Conservation (phyloP, 257 asterid species). For the Capsicum chinense region DNA sequence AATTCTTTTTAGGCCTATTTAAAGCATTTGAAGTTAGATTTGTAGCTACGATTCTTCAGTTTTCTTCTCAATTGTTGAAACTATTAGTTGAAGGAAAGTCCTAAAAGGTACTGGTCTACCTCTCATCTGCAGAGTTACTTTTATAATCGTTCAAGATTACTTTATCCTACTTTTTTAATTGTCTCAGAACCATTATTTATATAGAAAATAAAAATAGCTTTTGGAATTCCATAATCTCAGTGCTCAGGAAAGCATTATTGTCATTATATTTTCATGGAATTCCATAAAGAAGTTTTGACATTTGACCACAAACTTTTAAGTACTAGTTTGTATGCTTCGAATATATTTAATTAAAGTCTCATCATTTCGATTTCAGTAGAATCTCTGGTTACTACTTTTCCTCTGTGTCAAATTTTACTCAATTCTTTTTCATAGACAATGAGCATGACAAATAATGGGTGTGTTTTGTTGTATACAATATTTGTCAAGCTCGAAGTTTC, state of each 20-base stretch:
- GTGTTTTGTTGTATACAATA: neutral
- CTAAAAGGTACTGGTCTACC: neutral
- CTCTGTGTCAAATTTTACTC: neutral
- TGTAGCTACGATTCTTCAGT: neutral
- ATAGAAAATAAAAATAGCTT: neutral
- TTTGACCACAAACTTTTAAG: neutral
- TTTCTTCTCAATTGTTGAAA: neutral
- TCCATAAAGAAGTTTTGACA: neutral
- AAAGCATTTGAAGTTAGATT: neutral
- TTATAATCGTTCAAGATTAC: neutral
- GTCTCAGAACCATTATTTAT: neutral
- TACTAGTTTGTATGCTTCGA: neutral
- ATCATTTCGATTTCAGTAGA: neutral
- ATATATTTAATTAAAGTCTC: neutral
- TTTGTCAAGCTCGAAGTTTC: slow-evolving; percentile 2
- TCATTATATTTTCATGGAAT: neutral
- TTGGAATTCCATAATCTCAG: slow-evolving; percentile 2
- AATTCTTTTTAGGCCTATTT: neutral
- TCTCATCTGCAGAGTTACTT: neutral
- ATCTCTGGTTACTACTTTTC: neutral
- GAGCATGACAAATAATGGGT: neutral
- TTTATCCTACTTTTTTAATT: neutral
- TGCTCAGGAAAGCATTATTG: neutral
- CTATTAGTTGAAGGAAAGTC: neutral
- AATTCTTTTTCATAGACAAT: neutral